Base-by-base conservation (phyloP, 371 early-diverging fungal species). In the Mucor saturninus region DNA sequence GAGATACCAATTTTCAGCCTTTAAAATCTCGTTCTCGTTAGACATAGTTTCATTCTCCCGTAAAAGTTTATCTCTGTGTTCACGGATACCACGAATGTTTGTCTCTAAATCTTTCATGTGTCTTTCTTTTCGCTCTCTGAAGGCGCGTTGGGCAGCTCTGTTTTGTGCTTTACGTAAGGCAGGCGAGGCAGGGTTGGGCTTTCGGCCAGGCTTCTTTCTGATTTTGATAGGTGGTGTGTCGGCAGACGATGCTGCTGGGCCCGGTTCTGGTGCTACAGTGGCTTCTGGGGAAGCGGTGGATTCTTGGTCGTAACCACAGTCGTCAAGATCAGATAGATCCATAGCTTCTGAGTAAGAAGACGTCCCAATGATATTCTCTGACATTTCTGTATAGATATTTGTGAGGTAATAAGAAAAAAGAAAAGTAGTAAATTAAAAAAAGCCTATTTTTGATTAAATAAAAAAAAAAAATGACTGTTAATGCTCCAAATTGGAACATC, bases 81-180 rank as follows among this genome's bases (percentile, higher is more conserved):
- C 84, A 30, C 81, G 75, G 29, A 91, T 75, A 11, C 75, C 76
- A 52, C 79, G 74, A 57, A 91, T 86, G 5, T 80, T 77, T 35
- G 66, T 75, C 67, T 91, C 91, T 6, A 91, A 75, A 5, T 86
- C 79, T 42, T 78, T 70, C 26, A 91, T 67, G 59, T 91, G 86
- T 26, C 83, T 69, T 66, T 91, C 89, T 74, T 89, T 90, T 59
- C 92, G 85, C 69, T 91, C 90, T n/a, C 92, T 79, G 65, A 91
- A 91, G 62, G 92, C 92, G 13, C 92, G 74, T 67, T 92, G 92
- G 0, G 92, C 92, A 5, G 90, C 91, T 35, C 92, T 74, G 73
- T 92, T 92, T 70, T 92, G 92, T 8, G 89, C 91, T 54, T 90
- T 91, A 43, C 92, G 83, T 35, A 90, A 75, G 5, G 86, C 85